phyloP scores from a whole-genome alignment of 805 yeast species.

The Saccharomycopsis sp. region DNA sequence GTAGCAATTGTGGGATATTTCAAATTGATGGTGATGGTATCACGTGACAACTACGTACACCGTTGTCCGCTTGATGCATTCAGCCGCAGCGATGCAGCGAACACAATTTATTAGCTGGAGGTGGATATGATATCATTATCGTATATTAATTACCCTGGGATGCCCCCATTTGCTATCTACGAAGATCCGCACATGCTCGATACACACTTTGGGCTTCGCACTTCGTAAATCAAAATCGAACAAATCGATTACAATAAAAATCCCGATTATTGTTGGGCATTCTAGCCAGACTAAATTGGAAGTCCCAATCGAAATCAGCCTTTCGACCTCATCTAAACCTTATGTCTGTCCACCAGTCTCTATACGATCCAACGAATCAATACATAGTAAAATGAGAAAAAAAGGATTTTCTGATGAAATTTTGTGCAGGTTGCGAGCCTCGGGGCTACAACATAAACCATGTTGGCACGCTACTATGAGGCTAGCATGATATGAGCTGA shows the following conservation, averaged over 20 bases:
- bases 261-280: neutral
- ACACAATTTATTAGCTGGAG: no score
- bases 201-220: no score
- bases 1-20: no score
- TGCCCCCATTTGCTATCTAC: no score
- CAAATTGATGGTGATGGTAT: no score
- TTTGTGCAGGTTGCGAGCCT: neutral
- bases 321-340: neutral
- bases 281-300: neutral
- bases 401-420: neutral
- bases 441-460: neutral
- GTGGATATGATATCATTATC: no score
- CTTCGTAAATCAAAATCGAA: no score
- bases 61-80: neutral
- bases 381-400: neutral
- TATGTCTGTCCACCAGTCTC: neutral
- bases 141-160: no score
- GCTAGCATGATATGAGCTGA: neutral
- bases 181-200: no score
- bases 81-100: neutral
- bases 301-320: neutral
- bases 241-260: no score
- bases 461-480: neutral
- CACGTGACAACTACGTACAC: no score
- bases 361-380: neutral